phyloP scores from a whole-genome alignment of 148 eudicot genomes.

The Hydrangea macrophylla region DNA sequence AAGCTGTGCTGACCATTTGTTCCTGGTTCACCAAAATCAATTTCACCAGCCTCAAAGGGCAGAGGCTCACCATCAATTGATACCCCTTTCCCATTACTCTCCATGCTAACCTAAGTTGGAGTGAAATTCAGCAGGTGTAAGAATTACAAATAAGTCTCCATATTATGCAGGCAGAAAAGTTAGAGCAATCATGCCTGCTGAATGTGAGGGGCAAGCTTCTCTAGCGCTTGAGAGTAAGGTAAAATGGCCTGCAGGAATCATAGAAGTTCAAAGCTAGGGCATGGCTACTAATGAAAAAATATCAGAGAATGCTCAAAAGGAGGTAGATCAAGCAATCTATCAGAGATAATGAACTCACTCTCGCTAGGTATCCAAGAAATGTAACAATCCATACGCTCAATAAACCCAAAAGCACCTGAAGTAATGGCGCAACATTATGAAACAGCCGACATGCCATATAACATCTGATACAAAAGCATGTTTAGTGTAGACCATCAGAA shows the following conservation, averaged over 20 bases:
- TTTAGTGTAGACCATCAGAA: not conserved
- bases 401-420: constrained; percentile 92
- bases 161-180: not conserved
- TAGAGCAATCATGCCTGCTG: constrained; percentile 52
- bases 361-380: constrained; percentile 92
- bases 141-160: not conserved
- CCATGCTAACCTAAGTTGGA: constrained; percentile 72
- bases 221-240: constrained; percentile 82
- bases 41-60: constrained; percentile 76
- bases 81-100: constrained; percentile 89
- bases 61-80: constrained; percentile 75
- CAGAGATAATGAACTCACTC: constrained; percentile 50
- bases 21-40: constrained; percentile 94
- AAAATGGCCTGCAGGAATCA: constrained; percentile 57
- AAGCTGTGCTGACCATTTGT: constrained; percentile 93
- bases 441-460: not conserved
- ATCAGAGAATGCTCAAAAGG: not conserved
- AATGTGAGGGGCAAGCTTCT: constrained; percentile 84
- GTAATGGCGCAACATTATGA: constrained; percentile 16
- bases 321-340: not conserved
- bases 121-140: constrained; percentile 8
- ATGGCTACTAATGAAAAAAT: not conserved
- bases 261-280: not conserved
- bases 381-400: constrained; percentile 94
- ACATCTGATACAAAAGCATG: constrained; percentile 1